Conservation (phyloP, 108 stramenopile genomes). For the Conticribra weissflogii region DNA sequence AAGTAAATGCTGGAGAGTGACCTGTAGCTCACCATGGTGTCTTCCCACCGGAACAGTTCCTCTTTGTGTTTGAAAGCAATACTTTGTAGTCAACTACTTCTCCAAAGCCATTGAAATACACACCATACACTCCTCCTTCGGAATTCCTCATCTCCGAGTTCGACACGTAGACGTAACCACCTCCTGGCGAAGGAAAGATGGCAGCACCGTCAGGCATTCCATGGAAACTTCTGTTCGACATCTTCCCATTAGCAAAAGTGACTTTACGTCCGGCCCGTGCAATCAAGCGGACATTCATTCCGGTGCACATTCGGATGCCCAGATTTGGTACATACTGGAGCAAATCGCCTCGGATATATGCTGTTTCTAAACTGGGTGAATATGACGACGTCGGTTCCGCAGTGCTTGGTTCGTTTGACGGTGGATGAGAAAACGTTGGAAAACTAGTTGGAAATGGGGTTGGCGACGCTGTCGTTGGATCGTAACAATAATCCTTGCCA, state of each 20-base stretch:
- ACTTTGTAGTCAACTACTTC: constrained; percentile 33
- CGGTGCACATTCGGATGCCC: constrained; percentile 6
- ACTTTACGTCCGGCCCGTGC: constrained; percentile 34
- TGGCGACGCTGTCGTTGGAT: neutral
- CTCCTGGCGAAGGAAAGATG: constrained; percentile 18
- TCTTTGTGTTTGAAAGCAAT: constrained; percentile 23
- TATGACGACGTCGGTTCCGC: no score
- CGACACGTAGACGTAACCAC: constrained; percentile 51
- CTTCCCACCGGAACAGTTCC: constrained; percentile 48
- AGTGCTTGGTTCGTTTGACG: neutral
- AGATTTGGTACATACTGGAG: constrained; percentile 7
- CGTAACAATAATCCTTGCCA: neutral
- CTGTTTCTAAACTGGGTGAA: neutral
- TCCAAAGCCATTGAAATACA: constrained; percentile 40
- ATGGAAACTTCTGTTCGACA: constrained; percentile 42
- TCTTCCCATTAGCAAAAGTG: constrained; percentile 18
- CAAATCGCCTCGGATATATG: constrained; percentile 12
- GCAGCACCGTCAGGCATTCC: constrained; percentile 49
- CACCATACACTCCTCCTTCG: constrained; percentile 40
- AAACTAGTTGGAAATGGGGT: neutral
- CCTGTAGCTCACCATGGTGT: no score
- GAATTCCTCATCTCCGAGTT: constrained; percentile 40
- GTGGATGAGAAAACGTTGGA: neutral
- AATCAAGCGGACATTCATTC: constrained; percentile 19
- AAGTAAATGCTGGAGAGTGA: no score